Conservation (phyloP, 257 asterid species). For the Buddleja alternifolia region DNA sequence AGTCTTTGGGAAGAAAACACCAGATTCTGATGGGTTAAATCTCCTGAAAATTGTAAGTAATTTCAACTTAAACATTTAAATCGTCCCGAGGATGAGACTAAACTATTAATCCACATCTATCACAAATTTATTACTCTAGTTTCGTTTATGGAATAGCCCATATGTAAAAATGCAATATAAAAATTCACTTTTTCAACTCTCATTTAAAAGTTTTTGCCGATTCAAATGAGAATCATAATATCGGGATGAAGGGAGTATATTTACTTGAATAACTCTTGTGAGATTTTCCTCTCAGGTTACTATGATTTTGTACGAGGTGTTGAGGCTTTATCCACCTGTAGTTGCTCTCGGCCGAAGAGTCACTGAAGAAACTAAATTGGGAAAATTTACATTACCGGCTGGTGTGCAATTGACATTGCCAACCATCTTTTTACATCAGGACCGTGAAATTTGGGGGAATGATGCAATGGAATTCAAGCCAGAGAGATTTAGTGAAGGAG, state of each 20-base stretch:
- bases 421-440: slow-evolving; percentile 27
- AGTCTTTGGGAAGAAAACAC: slow-evolving; percentile 37
- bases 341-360: neutral
- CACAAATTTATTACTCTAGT: too few relatives aligned
- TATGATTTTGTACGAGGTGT: slow-evolving; percentile 36
- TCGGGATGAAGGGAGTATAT: too few relatives aligned
- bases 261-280: neutral
- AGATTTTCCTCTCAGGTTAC: slow-evolving; percentile 18
- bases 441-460: slow-evolving; percentile 34
- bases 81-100: neutral
- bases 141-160: too few relatives aligned
- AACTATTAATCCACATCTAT: too few relatives aligned
- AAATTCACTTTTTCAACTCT: too few relatives aligned
- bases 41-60: slow-evolving; percentile 41
- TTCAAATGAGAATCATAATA: too few relatives aligned
- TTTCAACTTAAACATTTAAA: neutral
- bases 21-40: slow-evolving; percentile 33
- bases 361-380: slow-evolving; percentile 26
- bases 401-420: slow-evolving; percentile 22
- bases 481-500: slow-evolving; percentile 41
- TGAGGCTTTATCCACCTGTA: slow-evolving; percentile 37
- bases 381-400: slow-evolving; percentile 21
- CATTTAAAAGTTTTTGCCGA: too few relatives aligned
- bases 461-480: slow-evolving; percentile 41
- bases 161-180: too few relatives aligned